These are phyloP conservation scores for Boehmeria nivea DNA, from an alignment of 306 rosid genomes.

Conservation along the genomic window DNA sequence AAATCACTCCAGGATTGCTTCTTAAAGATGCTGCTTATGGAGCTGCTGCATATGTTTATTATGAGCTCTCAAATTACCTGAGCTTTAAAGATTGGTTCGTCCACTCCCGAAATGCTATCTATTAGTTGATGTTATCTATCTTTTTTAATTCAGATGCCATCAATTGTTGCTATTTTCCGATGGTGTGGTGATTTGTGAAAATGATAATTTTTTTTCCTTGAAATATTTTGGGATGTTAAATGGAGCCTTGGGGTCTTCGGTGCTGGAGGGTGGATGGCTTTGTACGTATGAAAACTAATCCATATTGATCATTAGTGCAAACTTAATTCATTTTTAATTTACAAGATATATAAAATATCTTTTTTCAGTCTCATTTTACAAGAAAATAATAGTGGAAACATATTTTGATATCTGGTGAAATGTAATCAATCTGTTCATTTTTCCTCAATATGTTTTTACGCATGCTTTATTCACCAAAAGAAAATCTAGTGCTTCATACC, in stretches of 20 bases:
- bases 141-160: conserved; percentile 11
- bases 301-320: too few relatives aligned
- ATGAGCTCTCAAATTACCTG: conserved; percentile 90
- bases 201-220: too few relatives aligned
- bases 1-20: conserved; percentile 80
- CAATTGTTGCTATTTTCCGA: background rate
- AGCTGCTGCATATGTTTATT: conserved; percentile 96
- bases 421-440: too few relatives aligned
- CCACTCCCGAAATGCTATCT: conserved; percentile 11
- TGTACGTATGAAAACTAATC: too few relatives aligned
- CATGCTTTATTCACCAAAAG: too few relatives aligned
- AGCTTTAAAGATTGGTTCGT: conserved; percentile 86
- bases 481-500: too few relatives aligned
- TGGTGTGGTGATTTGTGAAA: background rate
- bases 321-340: background rate
- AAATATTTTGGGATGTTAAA: background rate
- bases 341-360: background rate
- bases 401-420: background rate
- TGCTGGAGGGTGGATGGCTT: too few relatives aligned
- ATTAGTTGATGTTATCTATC: conserved; percentile 3
- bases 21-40: conserved; percentile 98
- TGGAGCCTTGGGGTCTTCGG: too few relatives aligned
- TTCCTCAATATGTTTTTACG: too few relatives aligned
- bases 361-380: background rate
- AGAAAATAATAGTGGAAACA: background rate